Base-by-base conservation (phyloP, 768 basidiomycete species). In the Mycena haematopus region DNA sequence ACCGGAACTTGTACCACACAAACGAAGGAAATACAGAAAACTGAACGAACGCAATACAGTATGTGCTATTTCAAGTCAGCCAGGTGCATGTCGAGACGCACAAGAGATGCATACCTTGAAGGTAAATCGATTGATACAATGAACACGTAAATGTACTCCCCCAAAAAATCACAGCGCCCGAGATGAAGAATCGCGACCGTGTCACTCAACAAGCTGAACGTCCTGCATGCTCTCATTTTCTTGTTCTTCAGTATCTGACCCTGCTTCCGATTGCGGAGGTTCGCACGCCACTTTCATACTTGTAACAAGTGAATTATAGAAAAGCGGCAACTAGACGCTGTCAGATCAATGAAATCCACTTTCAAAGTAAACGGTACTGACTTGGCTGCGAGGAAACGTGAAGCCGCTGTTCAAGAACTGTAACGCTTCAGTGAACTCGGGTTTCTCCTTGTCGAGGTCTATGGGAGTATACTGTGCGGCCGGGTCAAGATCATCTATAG, bases 321-420 rank as follows among this genome's bases (percentile, higher is more conserved):
- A 67, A 33, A 67, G 31, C 29, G 66, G 66, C 17, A 67, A 38
- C 66, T 67, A 38, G 29, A 56, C 38, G 45, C 6, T 7, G 7
- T 36, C 19, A 54, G 33, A 53, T 6, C 15, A 31, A 8, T 3
- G 13, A 27, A 15, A 38, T 3, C 2, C 7, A 7, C 6, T n/a
- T 38, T 14, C 3, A 7, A 19, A n/a, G 6, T n/a, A 19, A 24
- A 45, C 17, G 17, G n/a, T 13, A 19, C 60, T 55, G 8, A 57
- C 66, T 74, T 94, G 92, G 13, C 81, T 77, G 36, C 82, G 80
- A 58, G 82, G 78, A 71, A 94, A 94, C 11, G 88, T 86, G 72
- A 95, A 94, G 1, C 84, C 73, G 1, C 78, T 78, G 36, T 75
- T 78, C 61, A 95, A 77, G 72, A 89, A 93, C 21, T 81, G 83